phyloP scores from a whole-genome alignment of 345 rosid species.

The Pugionium cornutum region DNA sequence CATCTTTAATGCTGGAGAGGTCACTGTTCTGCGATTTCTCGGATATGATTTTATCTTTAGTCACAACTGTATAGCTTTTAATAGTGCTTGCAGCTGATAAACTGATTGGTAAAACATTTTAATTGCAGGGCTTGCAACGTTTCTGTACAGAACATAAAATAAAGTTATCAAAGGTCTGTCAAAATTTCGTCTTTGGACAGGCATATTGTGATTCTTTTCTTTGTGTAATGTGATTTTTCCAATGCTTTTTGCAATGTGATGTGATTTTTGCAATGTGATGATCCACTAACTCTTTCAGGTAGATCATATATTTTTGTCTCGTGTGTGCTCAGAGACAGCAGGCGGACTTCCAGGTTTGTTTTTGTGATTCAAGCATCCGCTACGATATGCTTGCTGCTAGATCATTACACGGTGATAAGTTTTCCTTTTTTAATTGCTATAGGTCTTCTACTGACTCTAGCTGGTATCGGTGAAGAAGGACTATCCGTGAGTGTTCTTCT shows the following conservation, averaged over 20 bases:
- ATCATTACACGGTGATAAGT: slow-evolving; percentile 18
- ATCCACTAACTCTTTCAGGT: slow-evolving; percentile 50
- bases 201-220: neutral
- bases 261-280: slow-evolving; percentile 19
- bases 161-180: slow-evolving; percentile 81
- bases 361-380: slow-evolving; percentile 10
- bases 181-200: slow-evolving; percentile 1
- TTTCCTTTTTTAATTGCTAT: slow-evolving; percentile 23
- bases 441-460: slow-evolving; percentile 92
- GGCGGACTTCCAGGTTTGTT: slow-evolving; percentile 95
- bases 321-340: slow-evolving; percentile 94
- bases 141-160: slow-evolving; percentile 95
- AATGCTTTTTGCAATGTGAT: neutral
- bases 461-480: slow-evolving; percentile 93
- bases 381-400: slow-evolving; percentile 1
- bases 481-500: slow-evolving; percentile 71
- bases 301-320: slow-evolving; percentile 96
- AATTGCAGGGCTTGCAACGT: slow-evolving; percentile 82
- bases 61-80: neutral
- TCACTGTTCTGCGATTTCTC: slow-evolving; percentile 27
- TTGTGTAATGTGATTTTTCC: neutral
- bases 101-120: neutral
- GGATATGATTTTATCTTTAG: neutral
- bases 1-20: slow-evolving; percentile 99
- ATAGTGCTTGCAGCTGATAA: neutral